Percentiles rank a stretch among this genome's conserved stretches.
Conservation (phyloP, 129 eudicot genomes). For the Flaveria robusta region DNA sequence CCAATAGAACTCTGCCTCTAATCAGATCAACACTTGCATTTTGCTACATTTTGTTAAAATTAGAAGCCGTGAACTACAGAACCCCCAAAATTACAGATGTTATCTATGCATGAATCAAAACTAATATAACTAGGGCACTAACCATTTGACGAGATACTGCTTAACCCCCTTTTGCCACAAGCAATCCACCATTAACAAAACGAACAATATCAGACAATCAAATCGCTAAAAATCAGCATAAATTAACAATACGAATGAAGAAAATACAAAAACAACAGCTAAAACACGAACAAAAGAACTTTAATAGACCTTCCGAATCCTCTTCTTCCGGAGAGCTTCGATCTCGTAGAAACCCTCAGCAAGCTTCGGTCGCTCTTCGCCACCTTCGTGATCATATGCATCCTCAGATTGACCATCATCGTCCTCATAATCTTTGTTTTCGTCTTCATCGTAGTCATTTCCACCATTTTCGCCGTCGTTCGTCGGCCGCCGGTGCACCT, state of each 20-base stretch:
- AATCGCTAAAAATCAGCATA: constrained; percentile 20
- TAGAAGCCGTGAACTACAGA: neutral
- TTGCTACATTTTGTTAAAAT: neutral
- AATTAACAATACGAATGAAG: neutral
- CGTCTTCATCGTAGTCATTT: constrained; percentile 30
- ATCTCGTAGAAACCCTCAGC: constrained; percentile 80
- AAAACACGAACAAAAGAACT: neutral
- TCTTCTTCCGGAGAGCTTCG: constrained; percentile 63
- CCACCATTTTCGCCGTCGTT: neutral
- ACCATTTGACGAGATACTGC: constrained; percentile 80
- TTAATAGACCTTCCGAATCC: constrained; percentile 63
- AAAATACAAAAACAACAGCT: neutral
- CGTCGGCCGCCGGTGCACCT: neutral
- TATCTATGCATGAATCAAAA: neutral
- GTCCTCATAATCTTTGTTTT: constrained; percentile 25
- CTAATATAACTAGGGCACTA: constrained; percentile 14
- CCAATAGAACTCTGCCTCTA: too few relatives aligned
- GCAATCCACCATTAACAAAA: constrained; percentile 17
- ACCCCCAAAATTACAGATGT: neutral
- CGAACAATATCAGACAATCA: constrained; percentile 16
- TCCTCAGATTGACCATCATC: constrained; percentile 29
- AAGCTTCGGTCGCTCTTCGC: constrained; percentile 48
- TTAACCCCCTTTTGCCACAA: constrained; percentile 54
- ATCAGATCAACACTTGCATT: too few relatives aligned
- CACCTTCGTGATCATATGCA: constrained; percentile 30